Evolutionary conservation across 805 yeast species (phyloP), one percentile per base, ranked within the genome.

Genomic region (Phaffomyces antillensis): DNA sequence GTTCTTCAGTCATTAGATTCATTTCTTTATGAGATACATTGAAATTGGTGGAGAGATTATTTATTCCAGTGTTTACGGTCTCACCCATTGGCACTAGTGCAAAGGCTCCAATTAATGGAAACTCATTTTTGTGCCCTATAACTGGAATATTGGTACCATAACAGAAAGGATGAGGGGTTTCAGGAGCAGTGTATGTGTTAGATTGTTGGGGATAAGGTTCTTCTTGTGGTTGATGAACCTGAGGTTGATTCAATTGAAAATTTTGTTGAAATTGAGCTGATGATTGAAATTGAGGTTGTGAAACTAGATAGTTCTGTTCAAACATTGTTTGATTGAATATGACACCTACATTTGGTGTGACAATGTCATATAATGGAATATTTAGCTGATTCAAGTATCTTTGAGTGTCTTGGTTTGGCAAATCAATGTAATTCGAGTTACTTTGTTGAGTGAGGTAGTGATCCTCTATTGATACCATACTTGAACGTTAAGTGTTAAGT

Each of bases 391-490:
- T 18, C 7, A 31, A 15, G 13, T n/a, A 24, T 15, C 16, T 24
- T 8, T 32, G 12, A 7, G 7, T 30, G 4, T 39, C 31, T 23
- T 20, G 37, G n/a, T 11, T n/a, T 13, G 8, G n/a, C 5, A 23
- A 9, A n/a, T 15, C 12, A n/a, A 15, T 28, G 24, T 23, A 16
- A 17, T 16, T 39, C 12, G 30, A 20, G 13, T 15, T 18, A 26
- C 10, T 28, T 3, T 33, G 30, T 38, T 38, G 40, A 30, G 30
- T 25, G 18, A 17, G 20, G 26, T 38, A 43, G 26, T 34, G 40
- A 7, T 48, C 48, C 34, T 48, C 49, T 3, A 45, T 39, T 6
- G 48, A 42, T 7, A 46, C 23, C 48, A 45, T 42, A 25, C 25
- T 40, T 15, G n/a, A 37, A 15, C 15, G 35, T 28, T 15, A 37